A percentile compares a stretch with the other conserved stretches of the same genome.
These are phyloP conservation scores for Geosmithia flava DNA, from an alignment of 2,329 filamentous ascomycete species.

Conservation along the genomic window DNA sequence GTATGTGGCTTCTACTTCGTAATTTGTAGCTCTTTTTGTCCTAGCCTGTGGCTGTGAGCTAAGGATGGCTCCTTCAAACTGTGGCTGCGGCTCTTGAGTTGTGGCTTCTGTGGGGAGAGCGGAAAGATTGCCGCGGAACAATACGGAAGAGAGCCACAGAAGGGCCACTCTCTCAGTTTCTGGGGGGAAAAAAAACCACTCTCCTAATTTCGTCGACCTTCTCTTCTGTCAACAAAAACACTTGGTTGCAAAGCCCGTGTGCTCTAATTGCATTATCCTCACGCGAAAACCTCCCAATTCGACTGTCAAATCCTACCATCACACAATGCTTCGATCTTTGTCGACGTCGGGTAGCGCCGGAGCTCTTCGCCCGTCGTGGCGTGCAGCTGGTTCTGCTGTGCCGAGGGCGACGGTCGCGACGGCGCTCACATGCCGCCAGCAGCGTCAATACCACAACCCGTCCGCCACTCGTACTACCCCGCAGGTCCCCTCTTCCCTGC, in stretches of 20 bases:
- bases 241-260: background rate
- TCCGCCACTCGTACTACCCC: background rate
- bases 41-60: background rate
- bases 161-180: background rate
- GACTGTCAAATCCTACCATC: background rate
- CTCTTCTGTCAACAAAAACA: background rate
- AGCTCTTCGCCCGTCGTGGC: constrained; percentile 1
- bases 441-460: background rate
- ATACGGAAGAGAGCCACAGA: background rate
- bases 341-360: constrained; percentile 1
- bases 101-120: background rate
- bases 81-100: background rate
- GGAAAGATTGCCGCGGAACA: background rate
- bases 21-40: too few species aligned
- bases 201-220: background rate
- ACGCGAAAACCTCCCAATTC: background rate
- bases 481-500: background rate
- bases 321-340: constrained; percentile 1
- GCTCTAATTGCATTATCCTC: background rate
- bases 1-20: too few species aligned
- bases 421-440: background rate
- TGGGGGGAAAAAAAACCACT: background rate
- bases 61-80: background rate
- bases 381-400: background rate
- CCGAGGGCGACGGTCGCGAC: constrained; percentile 1